Evolutionary conservation across 2,329 filamentous ascomycete genomes (phyloP).

Genomic region (Plenodomus biglobosus): DNA sequence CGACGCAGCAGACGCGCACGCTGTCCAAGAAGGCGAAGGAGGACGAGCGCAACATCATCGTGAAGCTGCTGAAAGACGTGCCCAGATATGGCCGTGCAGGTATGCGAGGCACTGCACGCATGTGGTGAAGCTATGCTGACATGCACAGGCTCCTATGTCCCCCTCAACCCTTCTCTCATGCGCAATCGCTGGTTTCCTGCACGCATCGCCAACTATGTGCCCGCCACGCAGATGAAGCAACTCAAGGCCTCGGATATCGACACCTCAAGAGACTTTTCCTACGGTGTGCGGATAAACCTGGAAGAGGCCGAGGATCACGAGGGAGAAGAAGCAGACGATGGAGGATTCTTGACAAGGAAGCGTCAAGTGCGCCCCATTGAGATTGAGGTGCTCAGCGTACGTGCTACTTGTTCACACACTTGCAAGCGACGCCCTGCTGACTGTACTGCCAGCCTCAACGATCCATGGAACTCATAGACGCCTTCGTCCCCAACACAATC

Average conservation of each 20-base stretch:
- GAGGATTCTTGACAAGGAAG: conserved; percentile 10
- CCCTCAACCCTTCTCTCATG: conserved; percentile 56
- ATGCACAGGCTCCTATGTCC: conserved; percentile 53
- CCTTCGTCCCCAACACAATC: conserved; percentile 51
- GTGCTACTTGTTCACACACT: conserved; percentile 5
- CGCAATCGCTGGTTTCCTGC: conserved; percentile 57
- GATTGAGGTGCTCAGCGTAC: conserved; percentile 46
- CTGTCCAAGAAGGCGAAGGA: conserved; percentile 51
- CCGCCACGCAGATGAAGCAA: conserved; percentile 48
- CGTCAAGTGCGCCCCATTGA: conserved; percentile 44
- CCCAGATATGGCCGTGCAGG: conserved; percentile 52
- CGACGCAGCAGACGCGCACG: conserved; percentile 45
- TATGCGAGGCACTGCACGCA: conserved; percentile 15
- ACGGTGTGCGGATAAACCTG: conserved; percentile 38
- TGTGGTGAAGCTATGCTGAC: conserved; percentile 15
- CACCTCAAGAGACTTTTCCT: conserved; percentile 52
- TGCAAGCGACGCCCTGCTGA: conserved; percentile 18
- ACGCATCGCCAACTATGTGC: conserved; percentile 56
- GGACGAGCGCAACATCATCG: conserved; percentile 48
- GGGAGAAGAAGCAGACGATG: conserved; percentile 24
- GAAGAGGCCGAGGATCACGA: conserved; percentile 33
- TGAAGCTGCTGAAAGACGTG: conserved; percentile 56
- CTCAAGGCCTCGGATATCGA: conserved; percentile 49
- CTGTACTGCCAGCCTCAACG: conserved; percentile 44
- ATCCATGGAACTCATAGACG: conserved; percentile 51